Evolutionary conservation across 495 filamentous ascomycete species (phyloP), one percentile per base, ranked within the genome.

Genomic region (Trichoderma asperelloides): DNA sequence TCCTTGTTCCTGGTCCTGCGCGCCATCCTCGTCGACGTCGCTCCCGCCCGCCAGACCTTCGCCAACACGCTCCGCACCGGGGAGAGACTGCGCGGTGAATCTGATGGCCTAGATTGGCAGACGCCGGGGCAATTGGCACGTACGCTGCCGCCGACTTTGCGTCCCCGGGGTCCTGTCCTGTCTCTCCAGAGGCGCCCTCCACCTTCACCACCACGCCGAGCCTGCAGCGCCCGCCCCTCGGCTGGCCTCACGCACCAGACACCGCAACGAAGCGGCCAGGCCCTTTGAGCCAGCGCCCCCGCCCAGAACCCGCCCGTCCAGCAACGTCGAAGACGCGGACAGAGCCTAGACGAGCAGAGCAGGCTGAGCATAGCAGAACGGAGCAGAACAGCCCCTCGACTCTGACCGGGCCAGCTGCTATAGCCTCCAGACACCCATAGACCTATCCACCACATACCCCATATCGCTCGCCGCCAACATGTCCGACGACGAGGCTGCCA

Each of bases 401-500:
- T 37, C 33, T 37, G 33, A 37, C 33, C 33, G 6, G 5, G 6
- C 30, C 33, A 37, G 33, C 33, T n/a, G n/a, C n/a, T n/a, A n/a
- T n/a, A n/a, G 9, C 5, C 33, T 9, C 9, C 47, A 8, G 47
- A 18, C 18, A 51, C 18, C 45, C 16, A 55, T 30, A 65, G 11
- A 33, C 64, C 70, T 41, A 21, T 70, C 71, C 16, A 66, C 49
- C 8, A 65, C 69, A 21, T 69, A 69, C 16, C 69, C 72, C 21
- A 16, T 65, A 49, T 57, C 28, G 62, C 69, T 39, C 21, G 69
- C 71, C 21, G 67, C 57, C 11, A 68, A 73, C 45, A 74, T 78
- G 74, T 78, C 76, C 25, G 77, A 76, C 49, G 74, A 77, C 41
- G 75, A 77, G 55, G 73, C 72, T 63, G 71, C 23, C 33, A n/a